phyloP scores from a whole-genome alignment of 208 protist species.

The Acanthamoeba royreba region DNA sequence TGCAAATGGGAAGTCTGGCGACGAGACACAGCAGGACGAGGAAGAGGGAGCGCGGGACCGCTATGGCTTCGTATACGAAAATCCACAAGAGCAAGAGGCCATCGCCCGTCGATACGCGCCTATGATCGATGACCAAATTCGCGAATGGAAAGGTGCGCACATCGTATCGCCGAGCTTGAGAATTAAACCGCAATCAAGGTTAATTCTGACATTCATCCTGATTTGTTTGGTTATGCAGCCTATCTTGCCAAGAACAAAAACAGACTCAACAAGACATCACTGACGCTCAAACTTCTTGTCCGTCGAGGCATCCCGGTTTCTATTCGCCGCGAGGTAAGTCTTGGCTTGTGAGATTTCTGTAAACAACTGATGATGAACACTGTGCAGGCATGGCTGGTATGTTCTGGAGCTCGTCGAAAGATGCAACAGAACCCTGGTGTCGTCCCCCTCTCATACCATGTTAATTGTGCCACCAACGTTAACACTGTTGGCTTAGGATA shows the following conservation, averaged over 20 bases:
- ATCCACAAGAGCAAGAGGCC: neutral
- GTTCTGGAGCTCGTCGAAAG: neutral
- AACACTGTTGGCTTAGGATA: neutral
- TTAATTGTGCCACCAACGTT: neutral
- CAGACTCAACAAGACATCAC: neutral
- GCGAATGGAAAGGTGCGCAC: neutral
- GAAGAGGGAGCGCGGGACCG: neutral
- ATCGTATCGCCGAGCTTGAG: neutral
- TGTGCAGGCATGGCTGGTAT: constrained; percentile 16
- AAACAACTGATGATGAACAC: neutral
- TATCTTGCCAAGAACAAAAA: constrained; percentile 17
- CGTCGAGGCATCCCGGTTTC: neutral
- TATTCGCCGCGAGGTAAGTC: neutral
- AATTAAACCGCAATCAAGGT: neutral
- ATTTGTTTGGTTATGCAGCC: neutral
- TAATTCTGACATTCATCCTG: neutral
- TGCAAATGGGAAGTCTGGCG: neutral
- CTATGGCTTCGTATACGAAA: neutral
- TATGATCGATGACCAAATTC: neutral
- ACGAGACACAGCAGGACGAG: neutral
- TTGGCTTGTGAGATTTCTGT: neutral
- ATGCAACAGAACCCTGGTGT: neutral
- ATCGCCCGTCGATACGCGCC: neutral
- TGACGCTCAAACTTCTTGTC: neutral
- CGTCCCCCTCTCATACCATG: neutral